These are phyloP conservation scores for Colletotrichum incanum DNA, from an alignment of 2,329 filamentous ascomycete genomes.

Conservation along the genomic window DNA sequence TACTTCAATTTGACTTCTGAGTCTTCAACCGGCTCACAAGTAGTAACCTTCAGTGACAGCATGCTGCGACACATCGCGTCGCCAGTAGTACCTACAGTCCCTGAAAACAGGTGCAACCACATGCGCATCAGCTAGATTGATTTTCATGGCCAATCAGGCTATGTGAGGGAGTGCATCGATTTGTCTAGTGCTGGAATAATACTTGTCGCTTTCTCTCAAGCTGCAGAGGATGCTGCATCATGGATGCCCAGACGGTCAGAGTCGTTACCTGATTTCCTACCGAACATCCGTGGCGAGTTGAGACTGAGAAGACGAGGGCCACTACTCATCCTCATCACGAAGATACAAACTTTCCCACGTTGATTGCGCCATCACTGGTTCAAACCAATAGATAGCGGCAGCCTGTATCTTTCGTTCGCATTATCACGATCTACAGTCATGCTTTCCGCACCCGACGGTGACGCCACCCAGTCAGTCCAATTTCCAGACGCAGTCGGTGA, in stretches of 20 bases:
- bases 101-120: too few species aligned
- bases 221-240: too few species aligned
- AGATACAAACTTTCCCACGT: background rate
- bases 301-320: background rate
- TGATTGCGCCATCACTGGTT: background rate
- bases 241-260: background rate
- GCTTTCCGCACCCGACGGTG: background rate
- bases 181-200: background rate
- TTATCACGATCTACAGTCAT: constrained; percentile 33
- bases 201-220: background rate
- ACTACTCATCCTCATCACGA: background rate
- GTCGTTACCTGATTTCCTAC: background rate
- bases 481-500: background rate
- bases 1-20: too few species aligned
- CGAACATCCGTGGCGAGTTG: background rate
- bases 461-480: constrained; percentile 5
- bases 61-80: too few species aligned
- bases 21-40: too few species aligned
- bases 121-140: background rate
- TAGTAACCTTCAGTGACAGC: too few species aligned
- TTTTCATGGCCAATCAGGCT: too few species aligned
- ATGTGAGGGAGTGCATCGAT: background rate
- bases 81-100: too few species aligned
- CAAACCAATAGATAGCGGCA: background rate
- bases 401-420: background rate